Evolutionary conservation across 2,329 filamentous ascomycete genomes (phyloP).

Genomic region (Ambrosiella cleistominuta): DNA sequence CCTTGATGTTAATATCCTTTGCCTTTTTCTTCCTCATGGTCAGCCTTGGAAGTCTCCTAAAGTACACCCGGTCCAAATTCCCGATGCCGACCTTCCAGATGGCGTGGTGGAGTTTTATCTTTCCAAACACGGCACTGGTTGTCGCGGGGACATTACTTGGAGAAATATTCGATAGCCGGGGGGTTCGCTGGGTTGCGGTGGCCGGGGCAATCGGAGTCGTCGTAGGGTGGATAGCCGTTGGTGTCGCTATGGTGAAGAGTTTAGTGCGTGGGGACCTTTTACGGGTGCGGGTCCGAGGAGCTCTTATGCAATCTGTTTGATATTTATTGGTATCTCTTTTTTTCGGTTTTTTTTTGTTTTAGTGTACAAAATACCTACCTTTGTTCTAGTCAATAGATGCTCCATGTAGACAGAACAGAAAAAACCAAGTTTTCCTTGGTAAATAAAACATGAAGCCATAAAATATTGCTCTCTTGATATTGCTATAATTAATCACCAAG

Average conservation of each 20-base stretch:
- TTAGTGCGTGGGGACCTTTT: not conserved
- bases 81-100: slow-evolving; percentile 55
- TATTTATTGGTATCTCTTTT: not conserved
- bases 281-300: not conserved
- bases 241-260: slow-evolving; percentile 52
- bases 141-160: slow-evolving; percentile 59
- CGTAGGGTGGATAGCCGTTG: slow-evolving; percentile 50
- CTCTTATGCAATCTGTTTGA: not conserved
- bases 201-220: slow-evolving; percentile 50
- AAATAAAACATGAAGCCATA: no score
- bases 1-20: slow-evolving; percentile 69
- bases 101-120: slow-evolving; percentile 74
- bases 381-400: no score
- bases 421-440: no score
- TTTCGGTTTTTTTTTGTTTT: not conserved
- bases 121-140: slow-evolving; percentile 61
- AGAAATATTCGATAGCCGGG: slow-evolving; percentile 37
- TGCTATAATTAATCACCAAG: no score
- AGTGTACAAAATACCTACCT: no score
- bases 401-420: no score
- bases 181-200: slow-evolving; percentile 49
- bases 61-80: slow-evolving; percentile 37
- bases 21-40: slow-evolving; percentile 74
- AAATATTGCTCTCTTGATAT: no score
- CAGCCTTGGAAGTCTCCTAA: slow-evolving; percentile 57